Evolutionary conservation across 257 asterid species (phyloP).

Genomic region (Misopates orontium): DNA sequence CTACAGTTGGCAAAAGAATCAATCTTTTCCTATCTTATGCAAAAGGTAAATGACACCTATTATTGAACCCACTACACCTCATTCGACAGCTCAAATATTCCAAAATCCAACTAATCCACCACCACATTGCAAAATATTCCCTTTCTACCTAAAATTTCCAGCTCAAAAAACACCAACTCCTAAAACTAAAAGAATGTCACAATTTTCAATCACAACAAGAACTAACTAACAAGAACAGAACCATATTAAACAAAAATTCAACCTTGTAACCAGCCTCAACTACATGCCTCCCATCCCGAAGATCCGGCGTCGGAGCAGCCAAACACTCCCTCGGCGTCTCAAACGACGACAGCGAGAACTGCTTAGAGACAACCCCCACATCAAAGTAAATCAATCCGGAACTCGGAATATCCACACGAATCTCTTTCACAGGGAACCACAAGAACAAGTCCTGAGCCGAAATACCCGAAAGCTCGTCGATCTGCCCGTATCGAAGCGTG

Average conservation of each 20-base stretch:
- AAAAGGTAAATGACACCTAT: conserved; percentile 3
- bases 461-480: conserved; percentile 71
- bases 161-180: conserved; percentile 14
- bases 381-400: conserved; percentile 93
- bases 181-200: neutral
- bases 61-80: conserved; percentile 13
- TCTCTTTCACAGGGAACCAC: conserved; percentile 89
- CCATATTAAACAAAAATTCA: neutral
- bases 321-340: conserved; percentile 87
- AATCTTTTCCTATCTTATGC: conserved; percentile 25
- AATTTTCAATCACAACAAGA: neutral
- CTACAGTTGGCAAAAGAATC: conserved; percentile 7
- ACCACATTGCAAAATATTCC: conserved; percentile 19
- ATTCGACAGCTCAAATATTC: conserved; percentile 8
- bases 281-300: conserved; percentile 34
- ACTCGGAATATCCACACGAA: conserved; percentile 84
- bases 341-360: conserved; percentile 79
- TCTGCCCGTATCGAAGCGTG: conserved; percentile 55
- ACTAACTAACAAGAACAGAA: neutral
- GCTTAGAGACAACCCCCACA: conserved; percentile 94
- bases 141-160: conserved; percentile 16
- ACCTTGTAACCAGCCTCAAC: conserved; percentile 51
- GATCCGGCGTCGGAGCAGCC: conserved; percentile 60
- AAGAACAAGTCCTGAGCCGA: conserved; percentile 93
- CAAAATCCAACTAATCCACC: conserved; percentile 4